Evolutionary conservation across 2,329 filamentous ascomycete species (phyloP).

Genomic region (Diaporthe vaccinii): DNA sequence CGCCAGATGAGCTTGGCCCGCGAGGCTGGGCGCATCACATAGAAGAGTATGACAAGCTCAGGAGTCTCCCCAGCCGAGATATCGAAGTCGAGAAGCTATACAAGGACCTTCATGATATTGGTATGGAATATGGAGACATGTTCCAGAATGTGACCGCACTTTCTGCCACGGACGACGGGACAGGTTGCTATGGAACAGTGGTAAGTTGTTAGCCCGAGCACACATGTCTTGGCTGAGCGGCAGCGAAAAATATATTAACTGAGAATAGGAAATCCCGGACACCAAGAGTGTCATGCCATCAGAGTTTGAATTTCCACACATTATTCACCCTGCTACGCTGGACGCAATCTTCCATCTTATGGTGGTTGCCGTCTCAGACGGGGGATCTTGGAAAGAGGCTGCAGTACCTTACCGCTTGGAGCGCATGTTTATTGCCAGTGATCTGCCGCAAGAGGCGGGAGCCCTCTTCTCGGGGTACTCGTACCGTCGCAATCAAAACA

Average conservation of each 20-base stretch:
- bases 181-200: constrained; percentile 10
- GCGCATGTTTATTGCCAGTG: not conserved
- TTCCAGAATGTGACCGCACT: constrained; percentile 2
- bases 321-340: constrained; percentile 23
- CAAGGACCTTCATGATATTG: not conserved
- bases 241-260: not conserved
- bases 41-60: not conserved
- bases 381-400: not conserved
- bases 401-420: constrained; percentile 2
- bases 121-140: constrained; percentile 6
- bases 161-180: not conserved
- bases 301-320: constrained; percentile 2
- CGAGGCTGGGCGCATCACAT: not conserved
- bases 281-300: not conserved
- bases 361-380: not conserved
- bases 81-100: not conserved
- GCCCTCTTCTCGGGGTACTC: not conserved
- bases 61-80: not conserved
- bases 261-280: constrained; percentile 20
- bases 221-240: not conserved
- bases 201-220: not conserved
- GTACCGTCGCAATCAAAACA: not conserved
- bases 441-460: not conserved
- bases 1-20: not conserved
- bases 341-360: constrained; percentile 18